phyloP scores from a whole-genome alignment of 495 filamentous ascomycete genomes.

The Aspergillus wentii region DNA sequence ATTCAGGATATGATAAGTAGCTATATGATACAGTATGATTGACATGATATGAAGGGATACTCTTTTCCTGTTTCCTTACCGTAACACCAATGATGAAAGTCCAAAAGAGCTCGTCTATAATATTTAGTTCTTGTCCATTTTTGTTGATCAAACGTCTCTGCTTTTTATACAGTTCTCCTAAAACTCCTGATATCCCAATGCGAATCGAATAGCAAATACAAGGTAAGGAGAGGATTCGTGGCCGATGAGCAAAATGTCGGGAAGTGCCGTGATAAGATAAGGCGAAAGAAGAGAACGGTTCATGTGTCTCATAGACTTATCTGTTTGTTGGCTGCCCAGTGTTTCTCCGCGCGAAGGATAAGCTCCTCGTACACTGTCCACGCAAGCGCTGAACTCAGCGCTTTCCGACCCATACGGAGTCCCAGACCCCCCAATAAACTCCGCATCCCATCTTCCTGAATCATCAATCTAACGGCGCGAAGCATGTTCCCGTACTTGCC shows the following conservation, averaged over 20 bases:
- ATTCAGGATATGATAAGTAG: conserved; percentile 2
- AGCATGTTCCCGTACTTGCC: conserved; percentile 80
- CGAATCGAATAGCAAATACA: too few species aligned
- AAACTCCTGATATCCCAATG: too few species aligned
- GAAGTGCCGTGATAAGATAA: too few species aligned
- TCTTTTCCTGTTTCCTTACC: too few species aligned
- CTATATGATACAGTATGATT: conserved; percentile 2
- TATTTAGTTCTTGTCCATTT: conserved; percentile 2
- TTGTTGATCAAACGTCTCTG: too few species aligned
- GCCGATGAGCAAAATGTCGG: too few species aligned
- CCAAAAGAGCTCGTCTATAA: background rate
- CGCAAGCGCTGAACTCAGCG: conserved; percentile 81
- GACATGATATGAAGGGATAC: background rate
- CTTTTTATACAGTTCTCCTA: too few species aligned
- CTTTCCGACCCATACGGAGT: conserved; percentile 86
- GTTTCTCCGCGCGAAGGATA: conserved; percentile 67
- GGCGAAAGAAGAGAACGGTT: too few species aligned
- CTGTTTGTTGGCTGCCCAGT: conserved; percentile 40
- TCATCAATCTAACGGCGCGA: conserved; percentile 67
- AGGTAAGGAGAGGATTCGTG: too few species aligned
- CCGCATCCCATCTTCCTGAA: conserved; percentile 73
- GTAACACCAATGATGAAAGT: too few species aligned
- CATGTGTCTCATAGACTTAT: conserved; percentile 21
- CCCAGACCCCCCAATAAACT: conserved; percentile 84
- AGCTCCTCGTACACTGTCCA: conserved; percentile 98